phyloP scores from a whole-genome alignment of 768 basidiomycete species.

The Coprinopsis cinerea region DNA sequence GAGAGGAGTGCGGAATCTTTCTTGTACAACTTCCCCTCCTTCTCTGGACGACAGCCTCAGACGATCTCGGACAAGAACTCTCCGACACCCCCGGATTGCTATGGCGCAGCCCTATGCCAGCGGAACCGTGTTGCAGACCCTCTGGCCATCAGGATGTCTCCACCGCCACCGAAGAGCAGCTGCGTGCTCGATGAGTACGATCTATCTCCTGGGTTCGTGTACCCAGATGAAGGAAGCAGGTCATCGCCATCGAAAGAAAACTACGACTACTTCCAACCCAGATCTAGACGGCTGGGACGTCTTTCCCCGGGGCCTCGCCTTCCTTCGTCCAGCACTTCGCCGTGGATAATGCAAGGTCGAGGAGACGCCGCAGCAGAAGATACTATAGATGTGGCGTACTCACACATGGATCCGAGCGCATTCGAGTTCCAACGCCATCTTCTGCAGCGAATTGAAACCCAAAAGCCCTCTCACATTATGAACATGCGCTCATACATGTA shows the following conservation, averaged over 20 bases:
- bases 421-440: constrained; percentile 38
- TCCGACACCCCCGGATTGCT: not conserved
- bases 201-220: not conserved
- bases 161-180: constrained; percentile 13
- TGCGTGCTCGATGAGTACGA: constrained; percentile 5
- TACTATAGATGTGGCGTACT: constrained; percentile 24
- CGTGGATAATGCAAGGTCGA: constrained; percentile 31
- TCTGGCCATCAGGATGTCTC: not conserved
- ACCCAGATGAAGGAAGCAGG: not conserved
- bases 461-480: constrained; percentile 25
- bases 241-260: not conserved
- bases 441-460: constrained; percentile 34
- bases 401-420: constrained; percentile 26
- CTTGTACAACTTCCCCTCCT: constrained; percentile 34
- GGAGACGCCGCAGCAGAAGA: constrained; percentile 26
- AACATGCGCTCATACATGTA: constrained; percentile 19
- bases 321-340: constrained; percentile 30
- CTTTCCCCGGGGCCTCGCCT: constrained; percentile 30
- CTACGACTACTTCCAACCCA: not conserved
- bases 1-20: constrained; percentile 27
- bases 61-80: not conserved
- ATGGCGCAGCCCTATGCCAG: not conserved
- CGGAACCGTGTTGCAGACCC: constrained; percentile 5
- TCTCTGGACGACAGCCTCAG: constrained; percentile 4
- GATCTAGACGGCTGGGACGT: constrained; percentile 4